Evolutionary conservation across 2,329 filamentous ascomycete genomes (phyloP), one percentile per base, ranked within the genome.

Genomic region (Penicillium vulpinum): DNA sequence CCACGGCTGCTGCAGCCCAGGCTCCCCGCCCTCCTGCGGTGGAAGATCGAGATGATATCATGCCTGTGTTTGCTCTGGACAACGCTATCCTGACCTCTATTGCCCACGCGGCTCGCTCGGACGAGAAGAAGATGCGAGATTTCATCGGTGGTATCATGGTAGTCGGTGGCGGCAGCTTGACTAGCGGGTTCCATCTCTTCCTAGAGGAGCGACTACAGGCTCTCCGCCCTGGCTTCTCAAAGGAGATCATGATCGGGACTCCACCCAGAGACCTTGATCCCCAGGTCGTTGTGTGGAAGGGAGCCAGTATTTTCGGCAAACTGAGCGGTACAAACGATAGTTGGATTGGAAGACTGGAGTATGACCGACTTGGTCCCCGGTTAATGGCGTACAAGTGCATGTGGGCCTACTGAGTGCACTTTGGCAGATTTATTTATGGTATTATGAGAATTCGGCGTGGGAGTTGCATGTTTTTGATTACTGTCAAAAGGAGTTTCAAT

Each of bases 241-340:
- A 94, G 82, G 82, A 87, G 63, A 85, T 89, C 54, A 79, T 88
- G 60, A 85, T 89, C 24, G 85, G 84, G 1, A 80, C 83, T 21
- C 86, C 86, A n/a, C 94, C 94, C 0, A 83, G 93, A 67, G 94
- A 99, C 67, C 88, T 99, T 79, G 94, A 99, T 75, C 91, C 94
- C 58, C 92, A 97, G 76, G 92, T 97, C n/a, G 89, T 97, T 51
- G 88, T 88, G 9, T 99, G 94, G 94, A 99, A 99, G 82, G 94
- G 94, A 4, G 94, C 91, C 0, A 96, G 92, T 71, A 92, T 99
- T 16, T 99, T 97, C 80, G 92, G 91, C 3, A 92, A 96, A 77
- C 78, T 97, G 65, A 85, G 87, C 58, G 80, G 79, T 44, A 92
- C 91, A 16, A 97, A 97, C 76, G 94, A 99, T 74, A 94, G 89